These are phyloP conservation scores for Lophiostoma macrostomum DNA, from an alignment of 495 filamentous ascomycete species.

Conservation along the genomic window DNA sequence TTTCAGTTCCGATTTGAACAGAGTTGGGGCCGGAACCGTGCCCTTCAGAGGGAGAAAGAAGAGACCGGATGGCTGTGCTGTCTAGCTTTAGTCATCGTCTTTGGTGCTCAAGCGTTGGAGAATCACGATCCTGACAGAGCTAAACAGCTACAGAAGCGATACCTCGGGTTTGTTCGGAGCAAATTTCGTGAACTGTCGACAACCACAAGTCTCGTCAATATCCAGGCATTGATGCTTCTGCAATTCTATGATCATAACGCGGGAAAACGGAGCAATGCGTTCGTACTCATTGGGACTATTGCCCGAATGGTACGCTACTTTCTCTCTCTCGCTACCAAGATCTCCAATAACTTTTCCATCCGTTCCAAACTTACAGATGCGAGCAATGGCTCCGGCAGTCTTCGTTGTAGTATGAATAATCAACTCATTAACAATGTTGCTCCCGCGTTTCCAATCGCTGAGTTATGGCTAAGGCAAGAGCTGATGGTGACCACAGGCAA, in stretches of 20 bases:
- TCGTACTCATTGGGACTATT: not conserved
- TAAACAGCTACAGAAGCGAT: not conserved
- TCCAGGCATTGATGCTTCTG: not conserved
- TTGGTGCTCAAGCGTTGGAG: not conserved
- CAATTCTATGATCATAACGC: no score
- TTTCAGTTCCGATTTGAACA: not conserved
- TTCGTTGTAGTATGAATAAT: no score
- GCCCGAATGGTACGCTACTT: not conserved
- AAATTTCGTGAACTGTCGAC: not conserved
- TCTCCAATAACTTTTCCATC: no score
- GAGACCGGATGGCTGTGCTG: not conserved
- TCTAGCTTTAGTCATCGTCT: not conserved
- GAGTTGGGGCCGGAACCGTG: not conserved
- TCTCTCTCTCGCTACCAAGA: no score
- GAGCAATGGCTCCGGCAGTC: no score
- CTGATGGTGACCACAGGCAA: not conserved
- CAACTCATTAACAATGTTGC: not conserved
- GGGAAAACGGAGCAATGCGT: not conserved
- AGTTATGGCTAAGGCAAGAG: not conserved
- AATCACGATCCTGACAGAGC: not conserved
- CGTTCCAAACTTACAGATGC: no score
- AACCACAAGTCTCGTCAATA: not conserved
- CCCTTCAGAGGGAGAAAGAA: not conserved
- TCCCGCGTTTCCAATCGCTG: not conserved
- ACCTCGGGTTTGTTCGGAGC: not conserved